Percentiles rank a stretch among this genome's conserved stretches.
phyloP scores from a whole-genome alignment of 2,329 filamentous ascomycete species.

The Neospermospora avenae region DNA sequence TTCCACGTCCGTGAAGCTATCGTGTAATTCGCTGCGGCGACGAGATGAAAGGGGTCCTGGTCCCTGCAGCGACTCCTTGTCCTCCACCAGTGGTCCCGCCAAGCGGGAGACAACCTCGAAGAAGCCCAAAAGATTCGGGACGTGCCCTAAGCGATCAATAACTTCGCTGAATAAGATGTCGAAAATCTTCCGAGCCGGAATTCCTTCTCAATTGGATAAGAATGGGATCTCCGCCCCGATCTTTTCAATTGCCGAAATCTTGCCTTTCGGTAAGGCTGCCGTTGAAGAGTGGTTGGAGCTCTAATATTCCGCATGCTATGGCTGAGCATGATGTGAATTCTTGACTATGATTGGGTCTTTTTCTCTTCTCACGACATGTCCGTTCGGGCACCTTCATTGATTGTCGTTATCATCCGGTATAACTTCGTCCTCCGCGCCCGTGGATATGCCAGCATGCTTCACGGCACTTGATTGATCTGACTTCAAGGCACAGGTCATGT shows the following conservation, averaged over 20 bases:
- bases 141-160: not conserved
- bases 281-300: not conserved
- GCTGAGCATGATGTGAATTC: not conserved
- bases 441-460: not conserved
- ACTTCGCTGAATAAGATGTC: not conserved
- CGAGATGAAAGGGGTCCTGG: not conserved
- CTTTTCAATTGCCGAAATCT: not conserved
- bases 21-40: not conserved
- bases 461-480: not conserved
- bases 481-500: not conserved
- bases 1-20: not conserved
- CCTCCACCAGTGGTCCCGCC: not conserved
- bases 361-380: not conserved
- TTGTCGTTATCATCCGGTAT: not conserved
- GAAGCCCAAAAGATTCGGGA: not conserved
- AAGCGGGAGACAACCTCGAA: not conserved
- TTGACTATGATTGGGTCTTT: not conserved
- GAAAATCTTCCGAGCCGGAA: not conserved
- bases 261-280: not conserved
- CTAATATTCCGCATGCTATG: not conserved
- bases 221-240: not conserved
- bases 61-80: not conserved
- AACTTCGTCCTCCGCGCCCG: not conserved
- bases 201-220: not conserved
- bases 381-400: not conserved